phyloP scores from a whole-genome alignment of 2,329 filamentous ascomycete genomes.

The Botrytis aclada region DNA sequence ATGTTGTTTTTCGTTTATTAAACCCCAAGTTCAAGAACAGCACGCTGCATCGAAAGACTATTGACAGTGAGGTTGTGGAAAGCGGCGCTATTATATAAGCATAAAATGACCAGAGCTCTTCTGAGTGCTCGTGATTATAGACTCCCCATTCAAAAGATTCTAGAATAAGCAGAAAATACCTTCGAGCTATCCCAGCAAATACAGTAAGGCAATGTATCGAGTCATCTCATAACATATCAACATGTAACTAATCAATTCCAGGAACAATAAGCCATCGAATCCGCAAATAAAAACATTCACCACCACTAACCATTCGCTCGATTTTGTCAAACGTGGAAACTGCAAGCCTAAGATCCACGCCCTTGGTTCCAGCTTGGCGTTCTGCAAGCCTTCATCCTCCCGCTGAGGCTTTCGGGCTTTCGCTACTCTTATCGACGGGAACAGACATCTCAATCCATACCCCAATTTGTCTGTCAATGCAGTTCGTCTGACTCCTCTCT shows the following conservation, averaged over 20 bases:
- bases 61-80: fast-evolving
- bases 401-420: neutral
- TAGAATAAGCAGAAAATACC: neutral
- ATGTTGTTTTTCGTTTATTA: neutral
- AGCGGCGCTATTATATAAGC: neutral
- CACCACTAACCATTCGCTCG: neutral
- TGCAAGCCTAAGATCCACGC: neutral
- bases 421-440: neutral
- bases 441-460: neutral
- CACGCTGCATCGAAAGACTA: neutral
- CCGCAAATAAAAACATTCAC: neutral
- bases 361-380: conserved; percentile 1
- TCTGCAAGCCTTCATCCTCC: neutral
- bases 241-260: neutral
- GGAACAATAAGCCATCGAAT: neutral
- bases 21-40: neutral
- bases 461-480: neutral
- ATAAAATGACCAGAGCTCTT: neutral
- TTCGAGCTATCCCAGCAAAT: neutral
- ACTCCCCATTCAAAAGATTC: neutral
- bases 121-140: neutral
- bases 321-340: neutral
- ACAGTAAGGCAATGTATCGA: neutral
- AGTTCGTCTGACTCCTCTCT: neutral
- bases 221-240: neutral